These are phyloP conservation scores for Rubus parviflorus DNA, from an alignment of 306 rosid genomes.

Conservation along the genomic window DNA sequence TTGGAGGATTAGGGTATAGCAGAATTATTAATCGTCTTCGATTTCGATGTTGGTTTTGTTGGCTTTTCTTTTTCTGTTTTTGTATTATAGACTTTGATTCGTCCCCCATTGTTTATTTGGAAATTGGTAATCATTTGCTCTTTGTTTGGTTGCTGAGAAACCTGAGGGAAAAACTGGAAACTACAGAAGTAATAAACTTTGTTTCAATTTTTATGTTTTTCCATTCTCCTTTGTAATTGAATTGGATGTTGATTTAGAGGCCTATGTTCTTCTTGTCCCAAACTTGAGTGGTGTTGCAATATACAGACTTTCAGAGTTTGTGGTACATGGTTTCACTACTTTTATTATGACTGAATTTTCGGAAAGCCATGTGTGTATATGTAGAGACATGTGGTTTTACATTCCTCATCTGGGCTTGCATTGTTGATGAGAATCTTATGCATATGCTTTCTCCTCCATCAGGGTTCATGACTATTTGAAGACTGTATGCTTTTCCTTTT, in stretches of 20 bases:
- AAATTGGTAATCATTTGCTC: neutral
- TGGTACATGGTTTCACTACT: neutral
- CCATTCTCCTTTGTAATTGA: neutral
- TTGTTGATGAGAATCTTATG: slow-evolving; percentile 11
- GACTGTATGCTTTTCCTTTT: slow-evolving; percentile 29
- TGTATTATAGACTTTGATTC: neutral
- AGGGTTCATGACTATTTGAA: slow-evolving; percentile 20
- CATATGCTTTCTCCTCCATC: slow-evolving; percentile 27
- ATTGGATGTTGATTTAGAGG: neutral
- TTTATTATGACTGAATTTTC: neutral
- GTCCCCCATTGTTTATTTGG: neutral
- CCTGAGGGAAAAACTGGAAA: neutral
- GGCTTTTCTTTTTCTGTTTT: neutral
- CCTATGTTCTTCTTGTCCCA: neutral
- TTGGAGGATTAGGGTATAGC: neutral
- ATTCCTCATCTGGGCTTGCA: neutral
- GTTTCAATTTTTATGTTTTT: neutral
- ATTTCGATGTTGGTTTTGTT: neutral
- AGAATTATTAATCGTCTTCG: neutral
- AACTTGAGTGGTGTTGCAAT: neutral
- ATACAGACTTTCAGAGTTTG: neutral
- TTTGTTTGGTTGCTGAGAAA: slow-evolving; percentile 10
- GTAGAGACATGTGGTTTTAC: neutral
- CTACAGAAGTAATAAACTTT: neutral
- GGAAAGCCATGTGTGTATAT: neutral